These are phyloP conservation scores for Aspergillus piperis DNA, from an alignment of 2,329 filamentous ascomycete genomes.

Conservation along the genomic window DNA sequence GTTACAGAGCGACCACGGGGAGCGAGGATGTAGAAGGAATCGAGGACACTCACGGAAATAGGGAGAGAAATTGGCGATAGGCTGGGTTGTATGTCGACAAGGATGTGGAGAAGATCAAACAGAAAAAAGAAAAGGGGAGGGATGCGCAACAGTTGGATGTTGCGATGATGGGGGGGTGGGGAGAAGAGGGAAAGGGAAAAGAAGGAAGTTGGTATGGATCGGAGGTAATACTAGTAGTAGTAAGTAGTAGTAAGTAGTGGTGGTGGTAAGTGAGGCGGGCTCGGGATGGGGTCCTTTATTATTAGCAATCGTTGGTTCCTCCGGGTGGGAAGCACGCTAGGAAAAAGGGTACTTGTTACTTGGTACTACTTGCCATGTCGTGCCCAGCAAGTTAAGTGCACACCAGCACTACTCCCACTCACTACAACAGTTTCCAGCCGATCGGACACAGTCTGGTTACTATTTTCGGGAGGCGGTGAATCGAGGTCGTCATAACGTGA, in stretches of 20 bases:
- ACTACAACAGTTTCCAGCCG: too few relatives aligned
- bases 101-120: neutral
- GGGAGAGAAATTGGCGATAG: neutral
- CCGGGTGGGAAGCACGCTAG: neutral
- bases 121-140: neutral
- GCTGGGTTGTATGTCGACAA: neutral
- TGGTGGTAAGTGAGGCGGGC: neutral
- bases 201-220: neutral
- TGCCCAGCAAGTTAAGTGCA: too few relatives aligned
- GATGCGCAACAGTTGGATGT: neutral
- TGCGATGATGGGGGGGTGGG: neutral
- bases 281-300: conserved; percentile 2
- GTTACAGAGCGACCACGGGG: neutral
- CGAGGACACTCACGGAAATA: neutral
- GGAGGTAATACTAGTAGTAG: neutral
- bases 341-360: neutral
- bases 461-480: too few relatives aligned
- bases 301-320: conserved; percentile 1
- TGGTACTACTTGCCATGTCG: too few relatives aligned
- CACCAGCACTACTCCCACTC: too few relatives aligned
- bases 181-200: too few relatives aligned
- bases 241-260: neutral
- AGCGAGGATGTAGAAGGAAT: neutral
- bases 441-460: too few relatives aligned
- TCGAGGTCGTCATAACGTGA: too few relatives aligned